A percentile compares a stretch with the other conserved stretches of the same genome.
Conservation (phyloP, 192 early-diverging fungal genomes). For the Coemansia asiatica region DNA sequence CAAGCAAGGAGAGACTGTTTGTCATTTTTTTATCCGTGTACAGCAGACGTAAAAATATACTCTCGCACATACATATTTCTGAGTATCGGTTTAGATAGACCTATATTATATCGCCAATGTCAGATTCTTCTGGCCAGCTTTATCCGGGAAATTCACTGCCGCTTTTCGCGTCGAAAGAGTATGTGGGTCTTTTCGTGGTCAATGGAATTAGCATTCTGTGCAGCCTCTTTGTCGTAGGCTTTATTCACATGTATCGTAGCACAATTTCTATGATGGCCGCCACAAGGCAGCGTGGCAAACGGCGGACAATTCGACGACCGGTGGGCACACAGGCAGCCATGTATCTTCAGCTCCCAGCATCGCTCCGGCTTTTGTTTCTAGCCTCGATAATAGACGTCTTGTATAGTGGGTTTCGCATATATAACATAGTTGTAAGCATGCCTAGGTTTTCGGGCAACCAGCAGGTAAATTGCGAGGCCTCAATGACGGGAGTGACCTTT, state of each 20-base stretch:
- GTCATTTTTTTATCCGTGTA: too few relatives aligned
- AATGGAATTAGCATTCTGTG: slow-evolving; percentile 45
- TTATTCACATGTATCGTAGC: slow-evolving; percentile 48
- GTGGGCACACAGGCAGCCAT: slow-evolving; percentile 42
- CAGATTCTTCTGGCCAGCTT: slow-evolving; percentile 3
- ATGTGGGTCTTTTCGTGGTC: slow-evolving; percentile 31
- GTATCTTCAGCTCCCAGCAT: slow-evolving; percentile 44
- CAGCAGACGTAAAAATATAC: too few relatives aligned
- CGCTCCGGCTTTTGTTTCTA: slow-evolving; percentile 43
- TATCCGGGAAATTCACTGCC: slow-evolving; percentile 11
- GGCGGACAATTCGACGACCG: slow-evolving; percentile 33
- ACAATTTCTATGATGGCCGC: slow-evolving; percentile 38
- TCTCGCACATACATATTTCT: too few relatives aligned
- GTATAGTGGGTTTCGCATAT: slow-evolving; percentile 46
- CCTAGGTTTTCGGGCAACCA: slow-evolving; percentile 34
- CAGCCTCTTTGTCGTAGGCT: slow-evolving; percentile 39
- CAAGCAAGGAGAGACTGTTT: too few relatives aligned
- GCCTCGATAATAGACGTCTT: slow-evolving; percentile 47
- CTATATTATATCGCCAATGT: not conserved
- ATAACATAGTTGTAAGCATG: slow-evolving; percentile 33
- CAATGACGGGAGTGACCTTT: slow-evolving; percentile 44
- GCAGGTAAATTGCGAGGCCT: slow-evolving; percentile 43
- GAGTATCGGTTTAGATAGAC: too few relatives aligned
- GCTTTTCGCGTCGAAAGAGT: slow-evolving; percentile 29
- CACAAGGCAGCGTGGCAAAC: slow-evolving; percentile 18